Conservation (phyloP, 139 green algal genomes). For the Tetradesmus lagerheimii region DNA sequence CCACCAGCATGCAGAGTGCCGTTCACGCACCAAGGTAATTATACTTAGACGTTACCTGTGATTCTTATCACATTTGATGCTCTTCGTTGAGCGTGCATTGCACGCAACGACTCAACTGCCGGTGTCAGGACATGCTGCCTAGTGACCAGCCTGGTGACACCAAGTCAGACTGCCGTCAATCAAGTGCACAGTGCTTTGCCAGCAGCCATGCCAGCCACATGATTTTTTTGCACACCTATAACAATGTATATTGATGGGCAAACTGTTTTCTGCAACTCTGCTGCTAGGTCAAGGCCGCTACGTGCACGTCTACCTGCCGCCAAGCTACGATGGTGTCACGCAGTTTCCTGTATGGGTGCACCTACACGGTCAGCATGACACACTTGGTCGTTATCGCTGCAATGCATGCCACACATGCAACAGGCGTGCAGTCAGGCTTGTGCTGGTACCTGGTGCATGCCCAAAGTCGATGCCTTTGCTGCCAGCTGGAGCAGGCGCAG, state of each 20-base stretch:
- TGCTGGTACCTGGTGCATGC: too few species aligned
- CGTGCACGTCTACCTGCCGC: constrained; percentile 34
- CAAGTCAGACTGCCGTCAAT: background rate
- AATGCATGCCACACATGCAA: too few species aligned
- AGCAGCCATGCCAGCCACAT: background rate
- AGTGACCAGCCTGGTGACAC: background rate
- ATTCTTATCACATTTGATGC: too few species aligned
- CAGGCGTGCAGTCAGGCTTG: too few species aligned
- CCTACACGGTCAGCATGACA: background rate
- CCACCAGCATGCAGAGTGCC: background rate
- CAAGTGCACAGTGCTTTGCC: too few species aligned
- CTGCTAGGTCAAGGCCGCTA: constrained; percentile 13
- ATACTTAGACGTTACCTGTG: too few species aligned
- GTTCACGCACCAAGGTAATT: constrained; percentile 1
- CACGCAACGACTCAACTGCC: background rate
- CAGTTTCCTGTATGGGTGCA: constrained; percentile 37
- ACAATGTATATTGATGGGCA: background rate
- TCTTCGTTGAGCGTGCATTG: background rate
- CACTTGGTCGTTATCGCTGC: too few species aligned
- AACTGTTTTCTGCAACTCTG: background rate
- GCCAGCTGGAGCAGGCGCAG: too few species aligned
- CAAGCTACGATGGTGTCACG: constrained; percentile 19
- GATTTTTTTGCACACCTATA: background rate
- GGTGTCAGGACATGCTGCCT: background rate
- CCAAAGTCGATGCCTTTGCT: too few species aligned